phyloP scores from a whole-genome alignment of 305 asterid genomes.

The Fraxinus angustifolia region DNA sequence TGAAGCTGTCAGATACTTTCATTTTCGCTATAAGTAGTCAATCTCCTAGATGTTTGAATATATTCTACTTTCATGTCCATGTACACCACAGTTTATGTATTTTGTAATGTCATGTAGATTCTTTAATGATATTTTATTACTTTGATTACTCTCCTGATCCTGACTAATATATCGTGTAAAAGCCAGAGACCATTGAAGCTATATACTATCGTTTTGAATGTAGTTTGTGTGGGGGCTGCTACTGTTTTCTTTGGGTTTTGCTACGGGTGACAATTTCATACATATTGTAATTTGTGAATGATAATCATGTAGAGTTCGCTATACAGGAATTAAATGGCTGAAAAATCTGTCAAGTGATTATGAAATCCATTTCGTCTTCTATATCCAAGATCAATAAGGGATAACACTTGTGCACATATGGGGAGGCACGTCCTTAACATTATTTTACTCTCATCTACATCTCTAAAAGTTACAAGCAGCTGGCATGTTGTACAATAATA shows the following conservation, averaged over 20 bases:
- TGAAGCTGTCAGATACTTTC: conserved; percentile 9
- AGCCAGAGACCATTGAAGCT: neutral
- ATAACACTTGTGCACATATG: neutral
- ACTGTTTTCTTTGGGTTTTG: neutral
- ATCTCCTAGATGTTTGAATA: neutral
- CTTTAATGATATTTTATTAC: neutral
- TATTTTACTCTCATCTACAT: neutral
- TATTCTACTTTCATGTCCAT: neutral
- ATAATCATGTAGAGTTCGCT: conserved; percentile 12
- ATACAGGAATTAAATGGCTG: neutral
- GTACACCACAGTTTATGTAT: neutral
- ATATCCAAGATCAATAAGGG: neutral
- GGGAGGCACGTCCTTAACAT: neutral
- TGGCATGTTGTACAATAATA: neutral
- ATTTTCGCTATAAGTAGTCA: neutral
- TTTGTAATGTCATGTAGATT: neutral
- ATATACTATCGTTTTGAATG: neutral
- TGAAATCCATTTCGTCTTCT: neutral
- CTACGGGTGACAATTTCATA: neutral
- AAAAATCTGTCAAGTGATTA: neutral
- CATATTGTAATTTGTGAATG: neutral
- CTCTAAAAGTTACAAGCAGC: neutral
- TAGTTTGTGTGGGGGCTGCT: neutral
- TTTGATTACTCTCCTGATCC: neutral
- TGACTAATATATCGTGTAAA: neutral